phyloP scores from a whole-genome alignment of 1,284 basidiomycete species.

The Ganoderma boninense region DNA sequence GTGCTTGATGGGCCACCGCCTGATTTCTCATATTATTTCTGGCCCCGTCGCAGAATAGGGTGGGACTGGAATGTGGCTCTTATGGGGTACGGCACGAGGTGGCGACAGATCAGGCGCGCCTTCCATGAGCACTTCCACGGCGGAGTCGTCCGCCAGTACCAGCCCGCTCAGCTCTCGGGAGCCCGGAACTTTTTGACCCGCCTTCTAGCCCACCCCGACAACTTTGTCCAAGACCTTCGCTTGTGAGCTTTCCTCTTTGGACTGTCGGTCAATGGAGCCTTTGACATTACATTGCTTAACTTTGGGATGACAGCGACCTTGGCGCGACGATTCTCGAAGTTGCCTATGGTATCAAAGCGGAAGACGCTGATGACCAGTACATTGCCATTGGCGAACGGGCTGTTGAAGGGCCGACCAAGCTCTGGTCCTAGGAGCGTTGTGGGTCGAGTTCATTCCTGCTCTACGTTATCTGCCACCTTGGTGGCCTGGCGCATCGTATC shows the following conservation, averaged over 20 bases:
- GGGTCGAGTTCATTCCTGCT: constrained; percentile 33
- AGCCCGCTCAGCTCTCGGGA: constrained; percentile 17
- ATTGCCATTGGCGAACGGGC: constrained; percentile 22
- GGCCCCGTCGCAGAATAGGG: constrained; percentile 20
- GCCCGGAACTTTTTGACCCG: constrained; percentile 18
- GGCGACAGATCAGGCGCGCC: constrained; percentile 30
- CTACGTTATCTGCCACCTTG: constrained; percentile 50
- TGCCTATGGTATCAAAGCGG: constrained; percentile 22
- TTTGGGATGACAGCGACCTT: constrained; percentile 12
- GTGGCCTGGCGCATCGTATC: constrained; percentile 54
- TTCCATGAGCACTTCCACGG: constrained; percentile 34
- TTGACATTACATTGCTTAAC: background rate
- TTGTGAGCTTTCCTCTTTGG: constrained; percentile 13
- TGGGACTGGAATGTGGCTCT: constrained; percentile 34
- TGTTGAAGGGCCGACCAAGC: constrained; percentile 23
- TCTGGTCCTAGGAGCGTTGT: constrained; percentile 29
- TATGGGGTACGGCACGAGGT: constrained; percentile 33
- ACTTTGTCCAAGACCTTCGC: constrained; percentile 22
- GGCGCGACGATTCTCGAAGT: constrained; percentile 24
- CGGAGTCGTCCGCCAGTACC: constrained; percentile 19
- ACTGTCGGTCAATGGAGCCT: background rate
- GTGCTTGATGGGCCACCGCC: too few relatives aligned
- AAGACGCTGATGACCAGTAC: constrained; percentile 18
- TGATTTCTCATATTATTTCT: background rate
- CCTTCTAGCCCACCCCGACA: constrained; percentile 18